These are phyloP conservation scores for Butyriboletus loyo DNA, from an alignment of 768 basidiomycete species.

Conservation along the genomic window DNA sequence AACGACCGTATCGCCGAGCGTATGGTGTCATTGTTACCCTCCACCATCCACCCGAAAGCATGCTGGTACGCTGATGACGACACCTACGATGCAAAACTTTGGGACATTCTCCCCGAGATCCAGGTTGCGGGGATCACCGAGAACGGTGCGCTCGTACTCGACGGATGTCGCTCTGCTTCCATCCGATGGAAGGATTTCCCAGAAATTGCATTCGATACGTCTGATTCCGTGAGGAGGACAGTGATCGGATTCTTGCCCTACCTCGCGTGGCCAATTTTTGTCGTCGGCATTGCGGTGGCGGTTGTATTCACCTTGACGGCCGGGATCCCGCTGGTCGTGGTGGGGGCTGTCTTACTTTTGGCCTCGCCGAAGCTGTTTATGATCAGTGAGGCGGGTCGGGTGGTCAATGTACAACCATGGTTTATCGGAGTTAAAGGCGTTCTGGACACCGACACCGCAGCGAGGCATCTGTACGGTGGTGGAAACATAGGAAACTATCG, in stretches of 20 bases:
- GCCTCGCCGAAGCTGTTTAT: background rate
- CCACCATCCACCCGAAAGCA: background rate
- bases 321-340: background rate
- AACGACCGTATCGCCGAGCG: conserved; percentile 21
- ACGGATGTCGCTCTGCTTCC: conserved; percentile 15
- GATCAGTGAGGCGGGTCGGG: conserved; percentile 16
- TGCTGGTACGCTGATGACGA: conserved; percentile 22
- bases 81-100: conserved; percentile 12
- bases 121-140: conserved; percentile 19
- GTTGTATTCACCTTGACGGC: background rate
- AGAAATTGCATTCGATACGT: conserved; percentile 5
- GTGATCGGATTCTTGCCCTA: conserved; percentile 8
- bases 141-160: conserved; percentile 16
- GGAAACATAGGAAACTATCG: background rate
- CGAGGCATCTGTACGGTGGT: conserved; percentile 17
- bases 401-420: conserved; percentile 17
- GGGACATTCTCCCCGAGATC: conserved; percentile 18
- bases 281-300: background rate
- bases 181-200: conserved; percentile 24
- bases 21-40: conserved; percentile 20
- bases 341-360: background rate
- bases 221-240: conserved; percentile 5
- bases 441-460: conserved; percentile 6
- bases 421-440: conserved; percentile 21
- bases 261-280: conserved; percentile 6